These are phyloP conservation scores for Phytophthora hibernalis DNA, from an alignment of 352 stramenopile species.

Conservation along the genomic window DNA sequence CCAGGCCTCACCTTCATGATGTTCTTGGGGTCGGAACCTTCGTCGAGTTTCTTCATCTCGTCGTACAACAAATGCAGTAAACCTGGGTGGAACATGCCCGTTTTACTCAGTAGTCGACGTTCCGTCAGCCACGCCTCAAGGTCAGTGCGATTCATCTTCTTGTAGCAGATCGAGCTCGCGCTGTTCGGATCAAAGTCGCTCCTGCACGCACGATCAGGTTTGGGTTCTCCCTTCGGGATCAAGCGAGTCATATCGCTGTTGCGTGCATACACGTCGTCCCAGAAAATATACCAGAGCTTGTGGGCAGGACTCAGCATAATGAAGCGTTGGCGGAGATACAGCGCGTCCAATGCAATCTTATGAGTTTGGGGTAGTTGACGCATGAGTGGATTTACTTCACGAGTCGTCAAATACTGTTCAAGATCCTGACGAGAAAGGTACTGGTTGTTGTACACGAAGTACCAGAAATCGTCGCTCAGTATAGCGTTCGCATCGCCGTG, in stretches of 20 bases:
- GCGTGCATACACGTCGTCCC: slow-evolving; percentile 47
- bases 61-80: slow-evolving; percentile 24
- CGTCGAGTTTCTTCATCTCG: slow-evolving; percentile 19
- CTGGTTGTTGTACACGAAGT: slow-evolving; percentile 53
- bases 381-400: slow-evolving; percentile 17
- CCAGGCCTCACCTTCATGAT: slow-evolving; percentile 13
- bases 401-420: slow-evolving; percentile 23
- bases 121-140: slow-evolving; percentile 17
- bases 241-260: slow-evolving; percentile 42
- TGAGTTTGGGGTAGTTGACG: slow-evolving; percentile 17
- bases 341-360: slow-evolving; percentile 1
- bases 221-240: slow-evolving; percentile 14
- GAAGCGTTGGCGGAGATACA: slow-evolving; percentile 31
- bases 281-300: slow-evolving; percentile 60
- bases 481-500: slow-evolving; percentile 30
- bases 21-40: slow-evolving; percentile 13
- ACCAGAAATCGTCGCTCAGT: slow-evolving; percentile 55
- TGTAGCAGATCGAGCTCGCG: slow-evolving; percentile 25
- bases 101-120: slow-evolving; percentile 10
- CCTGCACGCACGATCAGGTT: slow-evolving; percentile 15
- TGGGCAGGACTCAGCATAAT: slow-evolving; percentile 38
- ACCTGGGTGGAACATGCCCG: slow-evolving; percentile 21
- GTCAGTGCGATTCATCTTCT: slow-evolving; percentile 11
- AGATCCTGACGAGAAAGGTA: slow-evolving; percentile 27
- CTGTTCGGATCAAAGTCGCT: slow-evolving; percentile 25